Percentiles rank a stretch among this genome's conserved stretches.
phyloP scores from a whole-genome alignment of 164 flowering plant species.

The Dillenia turbinata region DNA sequence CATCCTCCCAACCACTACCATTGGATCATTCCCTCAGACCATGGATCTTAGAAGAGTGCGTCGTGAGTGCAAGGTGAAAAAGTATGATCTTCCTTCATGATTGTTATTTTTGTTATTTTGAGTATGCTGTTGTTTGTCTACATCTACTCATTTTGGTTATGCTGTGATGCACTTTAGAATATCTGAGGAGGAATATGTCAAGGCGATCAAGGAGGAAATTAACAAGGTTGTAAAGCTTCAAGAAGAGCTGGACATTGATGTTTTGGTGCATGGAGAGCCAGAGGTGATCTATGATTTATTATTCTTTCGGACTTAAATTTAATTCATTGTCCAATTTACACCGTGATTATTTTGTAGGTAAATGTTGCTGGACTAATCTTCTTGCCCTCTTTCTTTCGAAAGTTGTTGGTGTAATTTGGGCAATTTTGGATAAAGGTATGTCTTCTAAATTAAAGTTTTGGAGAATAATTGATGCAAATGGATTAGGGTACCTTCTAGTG shows the following conservation, averaged over 20 bases:
- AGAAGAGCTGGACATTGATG: constrained; percentile 76
- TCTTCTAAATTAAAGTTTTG: too few species aligned
- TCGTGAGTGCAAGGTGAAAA: constrained; percentile 73
- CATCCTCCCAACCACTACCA: constrained; percentile 67
- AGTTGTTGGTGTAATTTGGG: too few species aligned
- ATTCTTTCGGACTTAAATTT: too few species aligned
- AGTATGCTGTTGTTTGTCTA: too few species aligned
- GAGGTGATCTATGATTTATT: constrained; percentile 34
- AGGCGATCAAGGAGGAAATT: constrained; percentile 56
- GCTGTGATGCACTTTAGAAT: constrained; percentile 26
- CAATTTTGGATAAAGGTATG: too few species aligned
- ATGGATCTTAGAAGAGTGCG: constrained; percentile 71
- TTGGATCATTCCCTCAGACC: constrained; percentile 88
- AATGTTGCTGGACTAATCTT: too few species aligned
- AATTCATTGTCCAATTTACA: too few species aligned
- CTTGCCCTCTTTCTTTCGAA: too few species aligned
- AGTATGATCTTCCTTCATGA: constrained; percentile 27
- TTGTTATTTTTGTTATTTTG: background rate
- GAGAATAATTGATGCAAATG: too few species aligned
- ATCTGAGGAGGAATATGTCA: constrained; percentile 47
- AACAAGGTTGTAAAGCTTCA: constrained; percentile 59
- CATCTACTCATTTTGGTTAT: background rate
- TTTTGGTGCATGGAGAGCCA: constrained; percentile 74
- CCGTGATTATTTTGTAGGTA: too few species aligned
- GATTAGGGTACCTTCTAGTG: too few species aligned